These are phyloP conservation scores for Talaromyces borbonicus DNA, from an alignment of 495 filamentous ascomycete species.

Conservation along the genomic window DNA sequence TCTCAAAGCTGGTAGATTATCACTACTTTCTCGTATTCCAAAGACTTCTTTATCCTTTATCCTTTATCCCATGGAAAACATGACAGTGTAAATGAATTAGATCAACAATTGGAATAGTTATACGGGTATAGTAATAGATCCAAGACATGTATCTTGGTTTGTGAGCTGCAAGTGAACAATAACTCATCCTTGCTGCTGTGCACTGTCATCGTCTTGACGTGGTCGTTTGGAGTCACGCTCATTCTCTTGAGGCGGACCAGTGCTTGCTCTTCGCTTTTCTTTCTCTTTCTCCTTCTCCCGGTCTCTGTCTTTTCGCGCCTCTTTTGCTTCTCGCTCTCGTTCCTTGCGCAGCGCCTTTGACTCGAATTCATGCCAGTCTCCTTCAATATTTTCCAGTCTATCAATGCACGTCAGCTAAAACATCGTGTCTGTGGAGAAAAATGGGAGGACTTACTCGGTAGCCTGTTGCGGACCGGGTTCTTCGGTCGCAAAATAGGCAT, in stretches of 20 bases:
- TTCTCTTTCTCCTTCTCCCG: conserved; percentile 47
- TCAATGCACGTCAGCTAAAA: conserved; percentile 5
- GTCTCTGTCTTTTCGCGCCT: conserved; percentile 44
- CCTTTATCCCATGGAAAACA: too few relatives aligned
- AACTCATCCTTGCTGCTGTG: not conserved
- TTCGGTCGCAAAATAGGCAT: conserved; percentile 81
- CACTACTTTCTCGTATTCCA: too few relatives aligned
- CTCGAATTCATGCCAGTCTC: conserved; percentile 99
- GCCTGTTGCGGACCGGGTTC: conserved; percentile 71
- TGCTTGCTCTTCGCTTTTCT: conserved; percentile 36
- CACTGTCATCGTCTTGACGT: conserved; percentile 13
- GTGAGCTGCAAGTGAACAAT: too few relatives aligned
- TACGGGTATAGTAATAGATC: too few relatives aligned
- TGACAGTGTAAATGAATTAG: too few relatives aligned
- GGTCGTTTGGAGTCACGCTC: conserved; percentile 33
- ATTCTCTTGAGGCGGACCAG: conserved; percentile 18
- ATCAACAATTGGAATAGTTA: too few relatives aligned
- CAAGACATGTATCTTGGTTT: too few relatives aligned
- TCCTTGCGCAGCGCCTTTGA: conserved; percentile 90
- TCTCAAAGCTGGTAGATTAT: too few relatives aligned
- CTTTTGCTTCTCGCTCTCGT: conserved; percentile 60
- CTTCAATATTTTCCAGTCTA: conserved; percentile 73
- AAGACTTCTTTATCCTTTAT: too few relatives aligned
- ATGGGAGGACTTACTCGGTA: conserved; percentile 57
- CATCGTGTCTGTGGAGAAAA: not conserved